Evolutionary conservation across 768 basidiomycete species (phyloP).

Genomic region (Boletus tomentosulus): DNA sequence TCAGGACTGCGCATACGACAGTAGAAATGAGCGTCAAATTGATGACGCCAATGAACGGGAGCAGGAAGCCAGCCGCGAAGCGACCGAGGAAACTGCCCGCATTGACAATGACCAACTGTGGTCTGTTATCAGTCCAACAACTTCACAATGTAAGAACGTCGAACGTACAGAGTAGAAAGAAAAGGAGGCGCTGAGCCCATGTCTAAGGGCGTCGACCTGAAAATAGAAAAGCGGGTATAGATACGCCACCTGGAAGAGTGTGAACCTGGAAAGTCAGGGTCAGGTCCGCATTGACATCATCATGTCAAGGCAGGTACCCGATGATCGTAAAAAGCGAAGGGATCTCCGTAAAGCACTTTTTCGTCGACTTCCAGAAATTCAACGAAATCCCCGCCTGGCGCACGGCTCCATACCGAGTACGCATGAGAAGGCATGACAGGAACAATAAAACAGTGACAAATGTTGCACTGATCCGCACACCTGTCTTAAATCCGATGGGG

Average conservation of each 20-base stretch:
- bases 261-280: slow-evolving; percentile 10
- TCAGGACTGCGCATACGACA: slow-evolving; percentile 32
- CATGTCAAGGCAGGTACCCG: slow-evolving; percentile 7
- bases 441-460: slow-evolving; percentile 37
- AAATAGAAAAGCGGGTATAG: slow-evolving; percentile 56
- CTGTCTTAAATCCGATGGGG: slow-evolving; percentile 40
- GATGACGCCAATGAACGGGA: slow-evolving; percentile 38
- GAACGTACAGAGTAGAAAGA: slow-evolving; percentile 49
- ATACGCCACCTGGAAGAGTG: slow-evolving; percentile 35
- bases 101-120: slow-evolving; percentile 41
- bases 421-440: slow-evolving; percentile 36
- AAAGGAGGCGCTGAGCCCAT: slow-evolving; percentile 41
- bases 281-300: neutral
- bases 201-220: slow-evolving; percentile 50
- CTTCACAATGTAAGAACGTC: neutral
- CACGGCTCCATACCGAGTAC: slow-evolving; percentile 25
- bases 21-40: slow-evolving; percentile 38
- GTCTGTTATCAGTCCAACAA: neutral
- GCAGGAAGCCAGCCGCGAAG: slow-evolving; percentile 39
- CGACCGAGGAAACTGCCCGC: slow-evolving; percentile 47
- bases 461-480: slow-evolving; percentile 37
- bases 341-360: slow-evolving; percentile 22
- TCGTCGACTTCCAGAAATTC: slow-evolving; percentile 15
- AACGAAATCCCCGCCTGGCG: neutral
- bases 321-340: slow-evolving; percentile 24